Percentiles rank a stretch among this genome's conserved stretches.
phyloP scores from a whole-genome alignment of 1,139 yeast genomes.

The Kluyveromyces sp. region DNA sequence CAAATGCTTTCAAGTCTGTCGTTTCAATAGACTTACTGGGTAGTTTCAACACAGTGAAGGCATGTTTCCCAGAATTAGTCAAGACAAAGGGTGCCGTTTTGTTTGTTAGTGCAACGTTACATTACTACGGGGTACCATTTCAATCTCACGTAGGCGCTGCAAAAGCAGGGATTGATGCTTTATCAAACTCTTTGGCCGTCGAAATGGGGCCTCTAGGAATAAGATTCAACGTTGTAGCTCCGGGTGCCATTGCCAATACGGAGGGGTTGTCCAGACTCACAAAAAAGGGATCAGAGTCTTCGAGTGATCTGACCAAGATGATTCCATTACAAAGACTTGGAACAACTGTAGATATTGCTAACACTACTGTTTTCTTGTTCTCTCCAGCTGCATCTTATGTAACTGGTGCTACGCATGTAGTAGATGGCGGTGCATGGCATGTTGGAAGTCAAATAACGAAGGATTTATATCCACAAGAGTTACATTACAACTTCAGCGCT shows the following conservation, averaged over 20 bases:
- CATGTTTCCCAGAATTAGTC: slow-evolving; percentile 57
- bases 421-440: slow-evolving; percentile 93
- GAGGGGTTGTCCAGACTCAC: slow-evolving; percentile 66
- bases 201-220: slow-evolving; percentile 87
- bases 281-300: slow-evolving; percentile 35
- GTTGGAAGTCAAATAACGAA: slow-evolving; percentile 42
- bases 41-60: slow-evolving; percentile 80
- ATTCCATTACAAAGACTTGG: slow-evolving; percentile 80
- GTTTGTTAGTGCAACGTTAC: slow-evolving; percentile 80
- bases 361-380: slow-evolving; percentile 75
- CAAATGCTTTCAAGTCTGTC: slow-evolving; percentile 84
- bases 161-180: slow-evolving; percentile 87
- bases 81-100: slow-evolving; percentile 63
- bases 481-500: slow-evolving; percentile 22
- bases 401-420: slow-evolving; percentile 70
- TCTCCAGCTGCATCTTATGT: slow-evolving; percentile 75
- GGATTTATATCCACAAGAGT: slow-evolving; percentile 34
- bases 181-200: slow-evolving; percentile 73
- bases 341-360: slow-evolving; percentile 71
- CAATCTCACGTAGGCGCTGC: slow-evolving; percentile 89
- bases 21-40: slow-evolving; percentile 79
- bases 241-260: slow-evolving; percentile 76
- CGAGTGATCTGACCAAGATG: slow-evolving; percentile 32
- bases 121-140: slow-evolving; percentile 78
- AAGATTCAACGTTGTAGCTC: slow-evolving; percentile 75